Base-by-base conservation (phyloP, 306 rosid species). In the Glycyrrhiza uralensis region DNA sequence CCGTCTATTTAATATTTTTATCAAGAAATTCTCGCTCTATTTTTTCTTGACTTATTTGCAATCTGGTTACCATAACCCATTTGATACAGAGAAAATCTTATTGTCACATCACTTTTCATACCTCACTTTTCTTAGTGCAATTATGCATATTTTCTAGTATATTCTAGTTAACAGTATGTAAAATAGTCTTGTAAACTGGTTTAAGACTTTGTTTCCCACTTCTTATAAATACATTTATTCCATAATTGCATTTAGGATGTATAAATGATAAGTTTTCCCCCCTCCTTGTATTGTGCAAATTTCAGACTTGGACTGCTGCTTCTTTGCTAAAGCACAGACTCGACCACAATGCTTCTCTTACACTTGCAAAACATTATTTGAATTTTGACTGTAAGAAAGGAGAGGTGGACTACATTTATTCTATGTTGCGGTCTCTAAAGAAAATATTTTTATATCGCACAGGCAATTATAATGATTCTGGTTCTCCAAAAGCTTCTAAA, bases 291-390 rank as follows among this genome's bases (percentile, higher is more conserved):
- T 74, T 26, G 39, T 74, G 66, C 51, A 61, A 76, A 68, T 82
- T 79, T 78, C 94, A 92, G 96, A 78, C 83, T 80, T 90, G 98
- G 95, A 85, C 88, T 77, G 95, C 81, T 29, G 89, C 91, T 70
- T 66, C 96, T 41, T 36, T 88, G 77, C 69, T 83, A 46, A 83
- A 80, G 20, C 75, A 81, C 81, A 90, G 88, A 80, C 61, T 92
- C 62, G 86, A 81, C 75, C 89, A 81, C 81, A 83, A 71, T 54
- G 77, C 65, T 75, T 90, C 92, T 2, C 52, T 88, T 72, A 76
- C 28, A 15, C 87, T 62, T 30, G 87, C 93, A 6, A 84, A 76
- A 69, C 74, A 82, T 68, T 55, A 82, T 82, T 80, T 92, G 57
- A 80, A 87, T 45, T 90, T 90, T 66, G 71, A 42, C 59, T 92